phyloP scores from a whole-genome alignment of 352 stramenopile species.

The Phytophthora chlamydospora region DNA sequence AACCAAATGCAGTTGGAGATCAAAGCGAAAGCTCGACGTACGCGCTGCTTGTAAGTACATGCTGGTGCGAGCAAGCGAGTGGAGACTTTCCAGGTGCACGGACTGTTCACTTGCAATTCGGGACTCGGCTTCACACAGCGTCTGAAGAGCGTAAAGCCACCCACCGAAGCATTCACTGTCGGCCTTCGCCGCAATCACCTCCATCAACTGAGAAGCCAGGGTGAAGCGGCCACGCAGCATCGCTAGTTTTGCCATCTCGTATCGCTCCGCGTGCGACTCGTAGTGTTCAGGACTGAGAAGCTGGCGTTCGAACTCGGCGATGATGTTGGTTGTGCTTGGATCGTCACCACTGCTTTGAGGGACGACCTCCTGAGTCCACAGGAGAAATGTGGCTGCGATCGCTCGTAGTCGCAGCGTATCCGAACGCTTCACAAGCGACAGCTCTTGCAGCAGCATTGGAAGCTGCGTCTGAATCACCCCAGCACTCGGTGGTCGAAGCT shows the following conservation, averaged over 20 bases:
- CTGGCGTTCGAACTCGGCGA: conserved; percentile 26
- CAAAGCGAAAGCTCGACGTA: conserved; percentile 49
- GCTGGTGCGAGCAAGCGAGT: conserved; percentile 27
- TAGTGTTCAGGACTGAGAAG: conserved; percentile 25
- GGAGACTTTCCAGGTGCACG: conserved; percentile 38
- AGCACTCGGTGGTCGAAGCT: conserved; percentile 21
- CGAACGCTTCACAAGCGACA: conserved; percentile 1
- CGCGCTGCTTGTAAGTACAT: conserved; percentile 44
- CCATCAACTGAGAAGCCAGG: conserved; percentile 34
- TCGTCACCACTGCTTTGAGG: neutral
- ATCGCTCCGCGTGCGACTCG: conserved; percentile 46
- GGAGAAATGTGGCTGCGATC: conserved; percentile 37
- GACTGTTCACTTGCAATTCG: conserved; percentile 24
- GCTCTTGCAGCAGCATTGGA: conserved; percentile 33
- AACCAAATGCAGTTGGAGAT: conserved; percentile 49
- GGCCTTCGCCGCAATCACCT: conserved; percentile 22
- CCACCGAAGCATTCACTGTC: conserved; percentile 56
- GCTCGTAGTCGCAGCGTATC: conserved; percentile 35
- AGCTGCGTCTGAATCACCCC: conserved; percentile 23
- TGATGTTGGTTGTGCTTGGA: conserved; percentile 4
- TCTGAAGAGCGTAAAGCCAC: conserved; percentile 47
- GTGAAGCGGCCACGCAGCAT: conserved; percentile 45
- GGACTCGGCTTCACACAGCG: conserved; percentile 42
- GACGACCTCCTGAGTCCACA: conserved; percentile 33
- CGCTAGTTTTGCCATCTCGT: conserved; percentile 49